Base-by-base conservation (phyloP, 2,329 filamentous ascomycete species). In the Neoascochyta sp. region DNA sequence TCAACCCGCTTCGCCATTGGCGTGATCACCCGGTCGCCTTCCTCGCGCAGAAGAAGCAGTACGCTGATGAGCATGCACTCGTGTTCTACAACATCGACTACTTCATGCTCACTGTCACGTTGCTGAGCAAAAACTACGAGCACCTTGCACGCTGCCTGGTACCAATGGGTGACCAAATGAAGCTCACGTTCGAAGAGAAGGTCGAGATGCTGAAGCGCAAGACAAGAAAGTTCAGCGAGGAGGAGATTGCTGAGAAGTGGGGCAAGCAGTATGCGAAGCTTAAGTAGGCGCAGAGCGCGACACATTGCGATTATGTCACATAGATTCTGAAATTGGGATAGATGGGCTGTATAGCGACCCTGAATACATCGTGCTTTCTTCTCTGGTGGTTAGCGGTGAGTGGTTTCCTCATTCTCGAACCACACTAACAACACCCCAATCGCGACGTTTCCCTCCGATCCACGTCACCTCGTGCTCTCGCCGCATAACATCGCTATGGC, bases 1-100 rank as follows among this genome's bases (percentile, higher is more conserved):
- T 88, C 29, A 86, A 88, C 62, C 84, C 83, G 0, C 72, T 76
- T 16, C 77, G 85, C 2, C 86, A 89, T 65, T 90, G 85, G 85
- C 79, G 85, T 34, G 82, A 89, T 12, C 85, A 89, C 47, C 85
- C 85, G 0, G 69, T 78, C 9, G 76, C 83, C 5, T 87, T 90
- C 61, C 66, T 89, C 2, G 72, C 79, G 45, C 75, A 78, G 24
- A 87, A 86, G 61, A 64, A 74, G 14, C 73, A 71, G 3, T 90
- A 89, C 50, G 70, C 75, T 0, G 62, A 69, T 6, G 79, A 86
- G 51, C 67, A 78, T 12, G 85, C 84, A 0, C 71, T 90, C 5
- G 81, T 88, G 5, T 89, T 90, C 54, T 80, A 83, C 59, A 80
- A 88, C 50, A 86, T 90, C 47, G 84, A 89, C 60, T 90, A 86